These are phyloP conservation scores for Laetiporus sulphureus DNA, from an alignment of 1,284 basidiomycete species.

Conservation along the genomic window DNA sequence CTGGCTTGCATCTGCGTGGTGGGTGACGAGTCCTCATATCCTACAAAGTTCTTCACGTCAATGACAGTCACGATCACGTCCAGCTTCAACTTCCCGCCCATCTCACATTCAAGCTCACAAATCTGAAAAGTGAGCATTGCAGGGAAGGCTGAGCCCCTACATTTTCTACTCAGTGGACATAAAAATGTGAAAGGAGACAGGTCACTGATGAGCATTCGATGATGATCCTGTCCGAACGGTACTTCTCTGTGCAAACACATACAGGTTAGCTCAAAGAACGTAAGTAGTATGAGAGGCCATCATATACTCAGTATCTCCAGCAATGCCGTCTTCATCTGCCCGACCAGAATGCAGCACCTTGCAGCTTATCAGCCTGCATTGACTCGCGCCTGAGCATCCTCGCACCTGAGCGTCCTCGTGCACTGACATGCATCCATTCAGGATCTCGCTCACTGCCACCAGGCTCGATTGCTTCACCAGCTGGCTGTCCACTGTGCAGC, in stretches of 20 bases:
- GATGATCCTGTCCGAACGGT: conserved; percentile 80
- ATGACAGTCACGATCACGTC: conserved; percentile 88
- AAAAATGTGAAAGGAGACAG: background rate
- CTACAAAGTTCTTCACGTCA: conserved; percentile 84
- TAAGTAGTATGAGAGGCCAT: no score
- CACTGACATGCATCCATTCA: conserved; percentile 88
- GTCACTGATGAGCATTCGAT: conserved; percentile 83
- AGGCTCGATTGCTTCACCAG: conserved; percentile 79
- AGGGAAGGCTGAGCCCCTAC: conserved; percentile 81
- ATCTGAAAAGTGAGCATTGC: conserved; percentile 91
- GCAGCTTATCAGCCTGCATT: background rate
- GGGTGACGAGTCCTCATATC: conserved; percentile 85
- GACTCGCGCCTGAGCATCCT: no score
- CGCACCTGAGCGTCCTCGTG: no score
- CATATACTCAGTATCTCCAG: conserved; percentile 72
- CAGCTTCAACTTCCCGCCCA: conserved; percentile 67
- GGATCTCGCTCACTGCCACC: conserved; percentile 81
- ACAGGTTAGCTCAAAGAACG: no score
- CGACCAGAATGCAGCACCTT: conserved; percentile 88
- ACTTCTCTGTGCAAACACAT: conserved; percentile 53
- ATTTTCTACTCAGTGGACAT: conserved; percentile 3
- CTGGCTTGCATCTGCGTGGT: conserved; percentile 89
- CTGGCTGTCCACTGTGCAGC: conserved; percentile 70
- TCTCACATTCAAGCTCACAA: conserved; percentile 77
- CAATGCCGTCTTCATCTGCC: conserved; percentile 85